A percentile compares a stretch with the other conserved stretches of the same genome.
Conservation (phyloP, 1,284 basidiomycete genomes). For the Calocybe gambosa region DNA sequence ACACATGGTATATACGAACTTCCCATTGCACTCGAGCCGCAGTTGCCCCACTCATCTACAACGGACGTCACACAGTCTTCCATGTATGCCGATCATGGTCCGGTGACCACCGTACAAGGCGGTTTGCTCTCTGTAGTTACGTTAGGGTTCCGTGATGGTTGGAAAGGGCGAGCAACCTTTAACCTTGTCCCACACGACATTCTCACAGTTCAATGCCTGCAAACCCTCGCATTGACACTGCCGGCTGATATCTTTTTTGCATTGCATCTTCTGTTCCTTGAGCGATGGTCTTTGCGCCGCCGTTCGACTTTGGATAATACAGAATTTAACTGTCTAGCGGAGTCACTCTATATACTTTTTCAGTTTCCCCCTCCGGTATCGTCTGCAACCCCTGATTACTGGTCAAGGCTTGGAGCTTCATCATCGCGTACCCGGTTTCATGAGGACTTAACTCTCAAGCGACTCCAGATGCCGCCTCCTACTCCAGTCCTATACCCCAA, state of each 20-base stretch:
- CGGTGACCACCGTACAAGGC: conserved; percentile 33
- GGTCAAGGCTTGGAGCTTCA: conserved; percentile 27
- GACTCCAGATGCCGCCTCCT: conserved; percentile 36
- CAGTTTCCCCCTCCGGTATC: conserved; percentile 28
- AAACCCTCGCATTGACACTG: conserved; percentile 55
- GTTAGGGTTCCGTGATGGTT: conserved; percentile 43
- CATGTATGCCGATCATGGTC: conserved; percentile 21
- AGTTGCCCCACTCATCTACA: not conserved
- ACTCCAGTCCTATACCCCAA: conserved; percentile 20
- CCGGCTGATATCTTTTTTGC: conserved; percentile 48
- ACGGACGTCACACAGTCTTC: conserved; percentile 19
- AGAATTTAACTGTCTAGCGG: conserved; percentile 53
- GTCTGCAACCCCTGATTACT: conserved; percentile 23
- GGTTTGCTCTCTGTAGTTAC: conserved; percentile 40
- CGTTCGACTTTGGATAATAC: conserved; percentile 37
- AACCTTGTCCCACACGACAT: conserved; percentile 44
- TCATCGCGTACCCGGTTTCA: conserved; percentile 39
- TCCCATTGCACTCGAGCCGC: conserved; percentile 25
- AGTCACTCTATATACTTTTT: conserved; percentile 47
- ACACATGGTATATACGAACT: conserved; percentile 56
- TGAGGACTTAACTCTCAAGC: conserved; percentile 53
- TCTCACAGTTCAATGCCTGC: conserved; percentile 55
- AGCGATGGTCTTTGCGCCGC: conserved; percentile 43
- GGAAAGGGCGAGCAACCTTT: conserved; percentile 37
- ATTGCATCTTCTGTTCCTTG: conserved; percentile 53